A percentile compares a stretch with the other conserved stretches of the same genome.
Evolutionary conservation across 2,329 filamentous ascomycete genomes (phyloP).

Genomic region (Botrytis paeoniae): DNA sequence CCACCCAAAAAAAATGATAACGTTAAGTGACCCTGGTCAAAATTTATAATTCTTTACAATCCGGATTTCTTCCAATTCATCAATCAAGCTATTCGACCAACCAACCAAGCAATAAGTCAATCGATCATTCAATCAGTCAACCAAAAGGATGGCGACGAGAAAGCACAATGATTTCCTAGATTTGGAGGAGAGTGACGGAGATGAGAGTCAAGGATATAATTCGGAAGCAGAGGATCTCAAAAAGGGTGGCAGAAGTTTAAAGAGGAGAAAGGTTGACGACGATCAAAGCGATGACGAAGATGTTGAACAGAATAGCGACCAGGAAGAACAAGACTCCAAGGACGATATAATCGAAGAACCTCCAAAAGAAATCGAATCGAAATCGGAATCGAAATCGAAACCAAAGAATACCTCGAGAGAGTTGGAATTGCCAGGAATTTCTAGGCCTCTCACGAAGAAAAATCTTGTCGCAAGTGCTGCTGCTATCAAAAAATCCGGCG

Average conservation of each 20-base stretch:
- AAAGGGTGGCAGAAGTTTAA: conserved; percentile 58
- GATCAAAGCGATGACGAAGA: conserved; percentile 43
- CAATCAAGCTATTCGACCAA: conserved; percentile 9
- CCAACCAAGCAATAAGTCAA: conserved; percentile 6
- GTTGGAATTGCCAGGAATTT: conserved; percentile 47
- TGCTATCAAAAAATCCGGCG: conserved; percentile 69
- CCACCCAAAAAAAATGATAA: background rate
- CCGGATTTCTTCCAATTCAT: conserved; percentile 8
- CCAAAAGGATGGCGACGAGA: conserved; percentile 58
- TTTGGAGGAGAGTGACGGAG: conserved; percentile 56
- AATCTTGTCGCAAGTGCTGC: conserved; percentile 64
- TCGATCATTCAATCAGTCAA: conserved; percentile 7
- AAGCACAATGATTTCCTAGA: conserved; percentile 73
- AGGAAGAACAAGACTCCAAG: conserved; percentile 37
- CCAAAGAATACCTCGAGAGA: conserved; percentile 33
- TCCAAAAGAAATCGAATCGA: conserved; percentile 16
- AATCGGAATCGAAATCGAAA: conserved; percentile 16
- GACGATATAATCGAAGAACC: conserved; percentile 27
- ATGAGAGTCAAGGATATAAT: conserved; percentile 55
- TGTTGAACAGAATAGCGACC: conserved; percentile 33
- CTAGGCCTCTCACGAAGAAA: conserved; percentile 60
- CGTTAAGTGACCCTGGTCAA: conserved; percentile 5
- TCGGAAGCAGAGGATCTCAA: conserved; percentile 63
- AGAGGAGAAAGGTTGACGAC: conserved; percentile 56
- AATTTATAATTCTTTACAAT: background rate